Evolutionary conservation across 371 early-diverging fungal genomes (phyloP), one percentile per base, ranked within the genome.

Genomic region (Mucor sp.): DNA sequence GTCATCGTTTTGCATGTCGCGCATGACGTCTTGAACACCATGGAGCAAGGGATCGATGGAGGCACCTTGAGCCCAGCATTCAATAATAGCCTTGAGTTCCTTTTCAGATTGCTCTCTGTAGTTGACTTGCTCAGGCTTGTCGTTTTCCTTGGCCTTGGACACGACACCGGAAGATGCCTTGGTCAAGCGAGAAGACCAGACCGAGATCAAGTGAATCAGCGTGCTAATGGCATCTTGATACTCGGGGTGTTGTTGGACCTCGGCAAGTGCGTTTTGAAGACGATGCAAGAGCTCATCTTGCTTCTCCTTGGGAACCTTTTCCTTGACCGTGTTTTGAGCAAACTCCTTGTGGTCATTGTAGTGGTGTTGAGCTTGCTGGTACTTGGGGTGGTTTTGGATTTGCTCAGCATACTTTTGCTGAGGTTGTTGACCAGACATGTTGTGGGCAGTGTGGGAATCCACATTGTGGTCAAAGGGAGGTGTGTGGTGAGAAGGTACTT

Each of bases 11-110:
- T 39, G 68, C 11, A 77, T 67, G 44, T 72, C 77, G 6, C 60
- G 15, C 57, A 76, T 68, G 11, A 83, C 70, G 14, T 68, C 66
- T 39, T 82, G 71, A 43, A 84, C 47, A 14, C 66, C 63, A 3
- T 59, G 55, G 14, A 86, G 74, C 30, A 86, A 65, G 6, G 76
- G 77, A 66, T 86, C 85, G 32, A 86, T 61, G 9, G 76, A 65
- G 8, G 74, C 53, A 0, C 82, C 86, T 70, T 86, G 86, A 15
- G 85, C 85, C 86, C 86, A 86, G 23, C 76, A 78, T 67, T 86
- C 83, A n/a, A 84, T 66, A 12, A 86, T 78, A 15, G 83, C 66
- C 70, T 83, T 83, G 62, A 81, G 68, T 66, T 86, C 86, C 5
- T 68, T 19, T 27, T 74, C 74, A 11, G 85, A 80, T 14, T 72